A percentile compares a stretch with the other conserved stretches of the same genome.
Conservation (phyloP, 176 grass and related monocot species). For the Pontederia crassipes region DNA sequence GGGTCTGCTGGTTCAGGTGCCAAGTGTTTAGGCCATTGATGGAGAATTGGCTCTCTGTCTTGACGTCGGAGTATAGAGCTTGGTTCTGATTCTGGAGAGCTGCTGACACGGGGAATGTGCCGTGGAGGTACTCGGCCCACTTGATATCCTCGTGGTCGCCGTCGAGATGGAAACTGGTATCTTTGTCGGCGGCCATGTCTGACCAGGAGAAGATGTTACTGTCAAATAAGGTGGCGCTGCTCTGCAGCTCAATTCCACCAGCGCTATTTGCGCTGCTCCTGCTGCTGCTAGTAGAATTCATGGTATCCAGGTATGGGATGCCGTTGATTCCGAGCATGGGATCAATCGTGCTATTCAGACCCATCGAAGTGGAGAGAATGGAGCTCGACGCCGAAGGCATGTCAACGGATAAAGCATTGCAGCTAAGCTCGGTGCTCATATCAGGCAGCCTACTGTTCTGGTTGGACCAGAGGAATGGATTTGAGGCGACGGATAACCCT, state of each 20-base stretch:
- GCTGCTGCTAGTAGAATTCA: conserved; percentile 34
- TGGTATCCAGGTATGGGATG: conserved; percentile 34
- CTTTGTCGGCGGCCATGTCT: conserved; percentile 35
- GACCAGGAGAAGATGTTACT: conserved; percentile 44
- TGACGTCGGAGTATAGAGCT: conserved; percentile 44
- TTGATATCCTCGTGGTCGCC: conserved; percentile 47
- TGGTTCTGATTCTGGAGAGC: conserved; percentile 44
- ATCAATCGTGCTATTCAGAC: conserved; percentile 31
- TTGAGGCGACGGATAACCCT: background rate
- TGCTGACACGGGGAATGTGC: conserved; percentile 33
- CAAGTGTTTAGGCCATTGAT: conserved; percentile 42
- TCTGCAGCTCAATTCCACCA: conserved; percentile 46
- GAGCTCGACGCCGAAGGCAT: conserved; percentile 28
- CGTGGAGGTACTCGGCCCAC: conserved; percentile 60
- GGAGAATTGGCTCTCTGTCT: conserved; percentile 48
- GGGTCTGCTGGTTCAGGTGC: conserved; percentile 34
- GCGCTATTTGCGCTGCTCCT: conserved; percentile 40
- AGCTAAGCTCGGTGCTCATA: conserved; percentile 13
- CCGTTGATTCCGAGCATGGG: conserved; percentile 13
- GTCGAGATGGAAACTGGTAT: conserved; percentile 25
- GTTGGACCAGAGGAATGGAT: conserved; percentile 35
- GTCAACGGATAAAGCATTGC: conserved; percentile 30
- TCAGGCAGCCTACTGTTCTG: background rate
- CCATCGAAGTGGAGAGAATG: conserved; percentile 36
- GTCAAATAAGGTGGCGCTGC: conserved; percentile 41